Evolutionary conservation across 2,329 filamentous ascomycete species (phyloP).

Genomic region (Gyromitra esculenta): DNA sequence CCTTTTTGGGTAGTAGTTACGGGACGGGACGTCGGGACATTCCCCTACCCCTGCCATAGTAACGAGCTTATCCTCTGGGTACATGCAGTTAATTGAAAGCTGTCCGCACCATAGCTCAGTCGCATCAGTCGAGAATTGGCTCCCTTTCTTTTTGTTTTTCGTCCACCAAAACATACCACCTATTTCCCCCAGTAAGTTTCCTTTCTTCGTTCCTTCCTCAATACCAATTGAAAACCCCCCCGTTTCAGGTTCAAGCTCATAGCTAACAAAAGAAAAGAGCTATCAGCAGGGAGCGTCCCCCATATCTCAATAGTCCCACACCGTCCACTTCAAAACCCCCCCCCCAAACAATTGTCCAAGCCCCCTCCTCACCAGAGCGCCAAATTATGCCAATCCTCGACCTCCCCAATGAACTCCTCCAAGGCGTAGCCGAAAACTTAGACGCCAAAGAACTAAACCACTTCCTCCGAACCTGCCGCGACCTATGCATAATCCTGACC

Average conservation of each 20-base stretch:
- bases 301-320: constrained; percentile 1
- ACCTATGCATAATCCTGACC: constrained; percentile 29
- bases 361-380: not conserved
- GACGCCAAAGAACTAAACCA: constrained; percentile 29
- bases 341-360: not conserved
- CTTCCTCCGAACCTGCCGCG: constrained; percentile 33
- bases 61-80: constrained; percentile 12
- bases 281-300: not conserved
- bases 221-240: not conserved
- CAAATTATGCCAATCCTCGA: constrained; percentile 39
- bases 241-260: not conserved
- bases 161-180: not conserved
- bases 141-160: not conserved
- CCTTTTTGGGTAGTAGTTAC: constrained; percentile 27
- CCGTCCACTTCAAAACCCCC: not conserved
- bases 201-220: not conserved
- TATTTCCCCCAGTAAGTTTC: not conserved
- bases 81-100: constrained; percentile 13
- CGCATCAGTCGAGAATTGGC: not conserved
- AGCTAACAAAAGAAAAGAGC: not conserved
- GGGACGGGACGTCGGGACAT: constrained; percentile 17
- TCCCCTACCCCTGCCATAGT: not conserved
- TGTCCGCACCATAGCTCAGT: constrained; percentile 19
- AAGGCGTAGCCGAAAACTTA: constrained; percentile 29
- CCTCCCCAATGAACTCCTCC: constrained; percentile 44